Conservation (phyloP, 805 yeast genomes). For the Cyberlindnera mrakii region DNA sequence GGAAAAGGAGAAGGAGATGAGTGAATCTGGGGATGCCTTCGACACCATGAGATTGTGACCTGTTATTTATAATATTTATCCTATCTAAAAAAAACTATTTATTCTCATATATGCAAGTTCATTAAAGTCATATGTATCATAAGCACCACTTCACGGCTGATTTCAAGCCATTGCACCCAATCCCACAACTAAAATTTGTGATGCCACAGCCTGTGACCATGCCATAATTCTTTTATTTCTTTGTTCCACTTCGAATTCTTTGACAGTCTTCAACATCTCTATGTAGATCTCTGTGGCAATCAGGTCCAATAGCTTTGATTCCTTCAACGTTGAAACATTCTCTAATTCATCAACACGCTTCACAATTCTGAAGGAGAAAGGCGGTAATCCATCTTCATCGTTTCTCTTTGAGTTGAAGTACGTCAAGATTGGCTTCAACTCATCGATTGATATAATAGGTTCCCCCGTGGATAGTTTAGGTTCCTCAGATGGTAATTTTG, state of each 20-base stretch:
- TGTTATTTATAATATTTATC: not conserved
- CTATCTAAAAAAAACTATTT: not conserved
- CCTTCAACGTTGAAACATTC: conserved; percentile 30
- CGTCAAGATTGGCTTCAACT: conserved; percentile 54
- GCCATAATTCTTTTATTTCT: conserved; percentile 39
- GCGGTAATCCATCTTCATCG: conserved; percentile 23
- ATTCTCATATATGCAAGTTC: too few relatives aligned
- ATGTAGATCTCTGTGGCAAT: conserved; percentile 52
- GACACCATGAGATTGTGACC: conserved; percentile 6
- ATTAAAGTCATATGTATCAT: too few relatives aligned
- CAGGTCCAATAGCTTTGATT: conserved; percentile 44
- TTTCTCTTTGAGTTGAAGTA: conserved; percentile 47
- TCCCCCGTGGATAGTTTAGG: conserved; percentile 49
- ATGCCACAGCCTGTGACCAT: conserved; percentile 57
- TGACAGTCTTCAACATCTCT: conserved; percentile 47
- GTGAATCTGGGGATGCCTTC: conserved; percentile 9
- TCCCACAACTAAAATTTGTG: conserved; percentile 52
- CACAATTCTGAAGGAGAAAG: conserved; percentile 36
- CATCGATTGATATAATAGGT: conserved; percentile 52
- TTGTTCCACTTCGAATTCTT: conserved; percentile 43
- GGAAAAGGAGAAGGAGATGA: conserved; percentile 5
- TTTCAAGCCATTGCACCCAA: conserved; percentile 47
- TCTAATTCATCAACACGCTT: conserved; percentile 40
- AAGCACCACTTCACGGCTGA: too few relatives aligned
- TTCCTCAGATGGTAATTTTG: conserved; percentile 41